Percentiles rank a stretch among this genome's conserved stretches.
Evolutionary conservation across 2,329 filamentous ascomycete species (phyloP).

Genomic region (Alternaria sp.): DNA sequence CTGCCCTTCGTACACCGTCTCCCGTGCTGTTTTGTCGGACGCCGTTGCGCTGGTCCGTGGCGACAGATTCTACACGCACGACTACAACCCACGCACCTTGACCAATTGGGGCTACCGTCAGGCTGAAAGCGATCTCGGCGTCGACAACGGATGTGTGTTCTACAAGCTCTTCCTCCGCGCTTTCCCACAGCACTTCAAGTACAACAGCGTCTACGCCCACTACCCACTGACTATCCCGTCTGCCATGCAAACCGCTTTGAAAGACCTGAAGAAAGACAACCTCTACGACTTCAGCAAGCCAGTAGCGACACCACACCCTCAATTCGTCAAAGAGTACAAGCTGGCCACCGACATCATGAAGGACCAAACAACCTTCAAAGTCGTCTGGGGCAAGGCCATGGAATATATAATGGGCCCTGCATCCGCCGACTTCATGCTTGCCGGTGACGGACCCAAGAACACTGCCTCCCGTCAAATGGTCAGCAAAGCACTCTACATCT

Average conservation of each 20-base stretch:
- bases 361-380: conserved; percentile 68
- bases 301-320: conserved; percentile 54
- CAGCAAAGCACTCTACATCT: conserved; percentile 66
- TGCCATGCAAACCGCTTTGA: conserved; percentile 77
- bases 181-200: conserved; percentile 81
- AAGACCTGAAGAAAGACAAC: conserved; percentile 70
- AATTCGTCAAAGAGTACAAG: conserved; percentile 68
- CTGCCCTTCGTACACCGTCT: conserved; percentile 78
- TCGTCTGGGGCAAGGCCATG: conserved; percentile 71
- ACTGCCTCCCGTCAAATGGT: conserved; percentile 43
- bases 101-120: conserved; percentile 88
- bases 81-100: conserved; percentile 73
- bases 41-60: conserved; percentile 81
- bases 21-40: conserved; percentile 78
- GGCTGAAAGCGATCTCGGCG: conserved; percentile 73
- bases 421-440: conserved; percentile 66
- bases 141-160: conserved; percentile 84
- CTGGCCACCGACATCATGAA: conserved; percentile 69
- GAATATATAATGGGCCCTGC: conserved; percentile 69
- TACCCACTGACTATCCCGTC: conserved; percentile 76
- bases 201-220: conserved; percentile 82
- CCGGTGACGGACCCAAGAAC: conserved; percentile 48
- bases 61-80: conserved; percentile 80
- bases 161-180: conserved; percentile 84
- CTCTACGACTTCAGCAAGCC: conserved; percentile 77